These are phyloP conservation scores for Curvularia verruculosa DNA, from an alignment of 2,329 filamentous ascomycete genomes.

Conservation along the genomic window DNA sequence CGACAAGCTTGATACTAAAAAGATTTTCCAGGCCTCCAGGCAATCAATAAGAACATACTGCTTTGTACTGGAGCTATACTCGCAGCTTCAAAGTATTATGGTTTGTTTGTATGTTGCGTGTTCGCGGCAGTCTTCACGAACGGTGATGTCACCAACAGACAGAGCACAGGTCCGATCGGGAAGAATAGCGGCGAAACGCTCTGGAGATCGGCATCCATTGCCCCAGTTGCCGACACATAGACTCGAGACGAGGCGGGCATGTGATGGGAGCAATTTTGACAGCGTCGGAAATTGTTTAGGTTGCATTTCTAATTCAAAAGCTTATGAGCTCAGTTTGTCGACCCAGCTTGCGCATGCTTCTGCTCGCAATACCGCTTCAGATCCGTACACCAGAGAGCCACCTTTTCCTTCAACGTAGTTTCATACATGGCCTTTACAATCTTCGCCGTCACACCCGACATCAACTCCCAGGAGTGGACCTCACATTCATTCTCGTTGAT, in stretches of 20 bases:
- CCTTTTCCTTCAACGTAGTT: conserved; percentile 24
- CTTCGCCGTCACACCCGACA: conserved; percentile 26
- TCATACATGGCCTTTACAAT: conserved; percentile 24
- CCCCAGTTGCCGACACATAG: background rate
- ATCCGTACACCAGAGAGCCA: conserved; percentile 26
- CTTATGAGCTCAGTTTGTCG: background rate
- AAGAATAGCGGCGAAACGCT: conserved; percentile 1
- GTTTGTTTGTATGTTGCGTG: background rate
- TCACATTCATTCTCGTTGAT: conserved; percentile 23
- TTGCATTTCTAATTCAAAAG: background rate
- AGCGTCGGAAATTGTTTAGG: background rate
- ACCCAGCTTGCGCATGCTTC: background rate
- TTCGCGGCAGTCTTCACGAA: background rate
- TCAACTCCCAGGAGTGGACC: conserved; percentile 30
- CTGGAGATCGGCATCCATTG: conserved; percentile 1
- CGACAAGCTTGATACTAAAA: background rate
- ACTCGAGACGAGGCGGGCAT: background rate
- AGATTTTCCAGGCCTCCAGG: background rate
- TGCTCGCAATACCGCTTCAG: conserved; percentile 27
- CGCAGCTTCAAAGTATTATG: background rate
- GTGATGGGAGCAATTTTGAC: background rate
- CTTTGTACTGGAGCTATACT: background rate
- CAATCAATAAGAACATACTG: background rate
- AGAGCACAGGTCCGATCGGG: background rate
- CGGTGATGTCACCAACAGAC: background rate